phyloP scores from a whole-genome alignment of 441 rosid genomes.

The Brassica hybrid region DNA sequence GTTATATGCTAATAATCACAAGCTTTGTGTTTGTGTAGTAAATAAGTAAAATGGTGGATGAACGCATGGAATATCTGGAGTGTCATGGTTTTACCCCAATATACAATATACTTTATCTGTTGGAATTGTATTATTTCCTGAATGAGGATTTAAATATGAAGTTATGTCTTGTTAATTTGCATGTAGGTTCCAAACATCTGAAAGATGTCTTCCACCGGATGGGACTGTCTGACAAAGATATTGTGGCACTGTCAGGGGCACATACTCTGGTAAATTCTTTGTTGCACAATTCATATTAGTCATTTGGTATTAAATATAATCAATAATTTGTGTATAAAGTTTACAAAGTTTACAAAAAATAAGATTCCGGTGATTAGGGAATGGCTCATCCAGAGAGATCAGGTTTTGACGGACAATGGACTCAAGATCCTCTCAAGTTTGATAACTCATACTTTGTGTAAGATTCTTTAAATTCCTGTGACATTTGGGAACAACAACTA shows the following conservation, averaged over 20 bases:
- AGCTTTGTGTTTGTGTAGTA: not conserved
- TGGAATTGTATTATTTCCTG: not conserved
- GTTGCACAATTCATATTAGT: not conserved
- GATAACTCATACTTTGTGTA: conserved; percentile 87
- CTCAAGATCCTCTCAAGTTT: conserved; percentile 70
- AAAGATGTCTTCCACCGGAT: conserved; percentile 74
- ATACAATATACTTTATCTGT: not conserved
- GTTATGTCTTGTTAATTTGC: conserved; percentile 2
- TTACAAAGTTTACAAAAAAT: not conserved
- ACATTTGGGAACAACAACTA: conserved; percentile 5
- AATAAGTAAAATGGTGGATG: not conserved
- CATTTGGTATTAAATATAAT: not conserved
- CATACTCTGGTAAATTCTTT: conserved; percentile 68
- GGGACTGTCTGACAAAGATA: conserved; percentile 84
- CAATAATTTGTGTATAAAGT: not conserved
- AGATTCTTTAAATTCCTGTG: conserved; percentile 30
- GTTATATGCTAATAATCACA: not conserved
- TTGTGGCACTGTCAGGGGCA: conserved; percentile 85
- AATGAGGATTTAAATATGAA: conserved; percentile 16
- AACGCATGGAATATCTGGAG: not conserved
- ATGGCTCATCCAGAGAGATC: conserved; percentile 85
- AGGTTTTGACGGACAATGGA: conserved; percentile 87
- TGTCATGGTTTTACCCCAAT: not conserved
- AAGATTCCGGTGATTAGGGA: conserved; percentile 50
- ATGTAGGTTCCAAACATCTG: conserved; percentile 62